A percentile compares a stretch with the other conserved stretches of the same genome.
Evolutionary conservation across 2,329 filamentous ascomycete genomes (phyloP).

Genomic region (Colletotrichum graminicola): DNA sequence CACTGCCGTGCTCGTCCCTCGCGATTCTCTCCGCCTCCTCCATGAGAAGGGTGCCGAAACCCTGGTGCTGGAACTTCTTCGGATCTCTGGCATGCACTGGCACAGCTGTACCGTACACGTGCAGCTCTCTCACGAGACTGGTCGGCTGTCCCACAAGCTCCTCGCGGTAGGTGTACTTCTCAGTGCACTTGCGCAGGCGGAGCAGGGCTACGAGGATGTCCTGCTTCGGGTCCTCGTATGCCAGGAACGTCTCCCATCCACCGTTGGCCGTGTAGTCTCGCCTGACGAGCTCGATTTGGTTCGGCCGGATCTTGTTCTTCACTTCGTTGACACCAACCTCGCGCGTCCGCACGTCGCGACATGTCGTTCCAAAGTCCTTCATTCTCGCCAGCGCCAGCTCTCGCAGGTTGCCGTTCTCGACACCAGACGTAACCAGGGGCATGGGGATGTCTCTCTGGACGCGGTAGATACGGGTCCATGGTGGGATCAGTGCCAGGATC

Average conservation of each 20-base stretch:
- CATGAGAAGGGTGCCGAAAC: slow-evolving; percentile 96
- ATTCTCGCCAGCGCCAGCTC: slow-evolving; percentile 95
- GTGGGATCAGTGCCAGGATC: slow-evolving; percentile 94
- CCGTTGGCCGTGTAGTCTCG: slow-evolving; percentile 95
- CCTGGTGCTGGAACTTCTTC: slow-evolving; percentile 97
- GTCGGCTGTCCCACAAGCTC: slow-evolving; percentile 90
- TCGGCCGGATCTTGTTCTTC: slow-evolving; percentile 97
- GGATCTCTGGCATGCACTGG: slow-evolving; percentile 95
- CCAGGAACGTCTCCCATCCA: slow-evolving; percentile 98
- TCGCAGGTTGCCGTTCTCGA: slow-evolving; percentile 96
- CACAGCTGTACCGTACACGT: slow-evolving; percentile 98
- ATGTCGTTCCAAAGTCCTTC: slow-evolving; percentile 98
- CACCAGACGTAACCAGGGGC: slow-evolving; percentile 97
- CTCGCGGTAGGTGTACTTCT: slow-evolving; percentile 90
- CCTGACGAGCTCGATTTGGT: slow-evolving; percentile 94
- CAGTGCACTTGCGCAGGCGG: slow-evolving; percentile 88
- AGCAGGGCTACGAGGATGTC: slow-evolving; percentile 95
- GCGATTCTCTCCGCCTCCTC: slow-evolving; percentile 97
- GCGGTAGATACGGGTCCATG: slow-evolving; percentile 98
- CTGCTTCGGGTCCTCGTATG: slow-evolving; percentile 98
- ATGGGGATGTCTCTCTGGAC: slow-evolving; percentile 99
- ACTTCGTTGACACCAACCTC: slow-evolving; percentile 99
- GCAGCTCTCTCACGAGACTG: slow-evolving; percentile 91
- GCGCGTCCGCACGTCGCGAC: slow-evolving; percentile 93
- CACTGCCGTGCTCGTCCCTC: slow-evolving; percentile 90